Base-by-base conservation (phyloP, 805 yeast species). In the Candida caryicola region DNA sequence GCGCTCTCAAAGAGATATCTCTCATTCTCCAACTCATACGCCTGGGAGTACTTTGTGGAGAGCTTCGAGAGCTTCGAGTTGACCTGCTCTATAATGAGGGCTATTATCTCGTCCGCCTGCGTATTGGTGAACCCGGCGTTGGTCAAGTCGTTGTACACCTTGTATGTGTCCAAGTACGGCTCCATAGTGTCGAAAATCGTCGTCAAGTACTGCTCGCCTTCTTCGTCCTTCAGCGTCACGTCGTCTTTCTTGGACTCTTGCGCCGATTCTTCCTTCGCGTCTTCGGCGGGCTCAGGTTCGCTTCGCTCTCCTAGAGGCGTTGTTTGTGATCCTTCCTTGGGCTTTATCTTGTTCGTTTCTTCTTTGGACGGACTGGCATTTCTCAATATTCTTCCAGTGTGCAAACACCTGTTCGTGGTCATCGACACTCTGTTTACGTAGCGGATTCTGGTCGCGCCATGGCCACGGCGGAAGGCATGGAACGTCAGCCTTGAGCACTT, bases 1-100 rank as follows among this genome's bases (percentile, higher is more conserved):
- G 96, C 96, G 23, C 96, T 95, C 55, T 89, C 91, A 58, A 88
- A 90, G 10, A 93, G 63, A 55, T 91, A 93, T 16, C 79, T 75
- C 51, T 91, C 96, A 52, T 90, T 91, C 46, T 90, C 96, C 12
- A 88, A 64, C 49, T 88, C 96, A 44, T 79, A 78, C 18, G 62
- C 62, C 16, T 76, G 79, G 4, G 76, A 62, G 55, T 74, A 77
- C 40, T 66, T 68, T 4, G 62, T 57, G 33, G 71, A 67, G 25
- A 81, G 61, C 55, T 66, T 68, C 17, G 64, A 47, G 32, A 69
- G 54, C 44, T 69, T 69, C n/a, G 59, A 39, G 43, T 69, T 69
- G 46, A 69, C 55, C 46, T 68, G 74, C 50, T 66, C 47, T 49
- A 66, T 50, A 56, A 80, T 54, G 31, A 79, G 55, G 10, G 66